Percentiles rank a stretch among this genome's conserved stretches.
phyloP scores from a whole-genome alignment of 176 grass and related monocot species.

The Oryza coarctata region DNA sequence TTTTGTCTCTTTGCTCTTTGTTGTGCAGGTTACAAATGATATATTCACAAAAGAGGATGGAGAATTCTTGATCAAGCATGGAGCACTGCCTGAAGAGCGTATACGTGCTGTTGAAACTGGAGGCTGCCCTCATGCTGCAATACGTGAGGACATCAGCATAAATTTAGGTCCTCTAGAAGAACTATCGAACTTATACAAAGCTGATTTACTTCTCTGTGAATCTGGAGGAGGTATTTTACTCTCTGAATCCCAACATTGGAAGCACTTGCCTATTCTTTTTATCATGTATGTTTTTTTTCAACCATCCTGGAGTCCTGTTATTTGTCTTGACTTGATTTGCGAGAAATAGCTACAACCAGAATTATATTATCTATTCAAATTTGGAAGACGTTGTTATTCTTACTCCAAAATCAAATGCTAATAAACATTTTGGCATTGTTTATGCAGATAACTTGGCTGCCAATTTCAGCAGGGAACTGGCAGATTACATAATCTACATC shows the following conservation, averaged over 20 bases:
- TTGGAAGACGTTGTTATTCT: not conserved
- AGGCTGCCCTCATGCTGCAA: constrained; percentile 91
- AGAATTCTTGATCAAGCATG: constrained; percentile 90
- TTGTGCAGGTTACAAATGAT: constrained; percentile 89
- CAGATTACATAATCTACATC: constrained; percentile 98
- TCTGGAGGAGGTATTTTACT: constrained; percentile 87
- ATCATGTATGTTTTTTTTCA: not conserved
- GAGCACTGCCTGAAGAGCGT: constrained; percentile 83
- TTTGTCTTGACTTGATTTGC: not conserved
- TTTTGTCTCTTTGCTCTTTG: not conserved
- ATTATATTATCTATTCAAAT: not conserved
- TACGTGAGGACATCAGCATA: constrained; percentile 97
- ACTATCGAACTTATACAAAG: constrained; percentile 78
- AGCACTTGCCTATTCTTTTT: not conserved
- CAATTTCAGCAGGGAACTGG: constrained; percentile 98
- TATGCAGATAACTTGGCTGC: constrained; percentile 94
- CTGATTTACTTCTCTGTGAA: constrained; percentile 97
- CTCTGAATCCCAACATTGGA: not conserved
- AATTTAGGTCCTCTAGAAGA: constrained; percentile 93
- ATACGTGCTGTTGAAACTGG: constrained; percentile 91
- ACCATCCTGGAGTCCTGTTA: not conserved
- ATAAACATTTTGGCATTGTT: not conserved
- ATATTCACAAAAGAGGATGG: constrained; percentile 99
- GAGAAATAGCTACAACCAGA: not conserved
- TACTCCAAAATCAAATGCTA: not conserved